A percentile compares a stretch with the other conserved stretches of the same genome.
These are phyloP conservation scores for Salvia hispanica DNA, from an alignment of 257 asterid species.

Conservation along the genomic window DNA sequence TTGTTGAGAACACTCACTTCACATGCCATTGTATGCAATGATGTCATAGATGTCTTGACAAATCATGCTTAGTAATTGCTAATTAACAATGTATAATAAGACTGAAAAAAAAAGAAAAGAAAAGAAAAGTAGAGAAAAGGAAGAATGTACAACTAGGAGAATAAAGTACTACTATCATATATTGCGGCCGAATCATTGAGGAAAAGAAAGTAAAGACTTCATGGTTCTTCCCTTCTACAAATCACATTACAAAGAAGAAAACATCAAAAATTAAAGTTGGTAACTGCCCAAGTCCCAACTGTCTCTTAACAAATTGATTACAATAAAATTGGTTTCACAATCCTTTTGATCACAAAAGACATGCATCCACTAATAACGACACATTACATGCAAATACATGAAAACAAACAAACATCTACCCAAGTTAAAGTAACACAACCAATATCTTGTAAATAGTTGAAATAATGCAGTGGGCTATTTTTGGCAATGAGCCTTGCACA, in stretches of 20 bases:
- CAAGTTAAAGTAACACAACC: neutral
- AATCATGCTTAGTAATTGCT: neutral
- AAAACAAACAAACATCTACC: neutral
- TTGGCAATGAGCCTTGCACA: conserved; percentile 49
- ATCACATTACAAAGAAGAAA: conserved; percentile 5
- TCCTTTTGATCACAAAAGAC: conserved; percentile 14
- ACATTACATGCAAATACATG: conserved; percentile 12
- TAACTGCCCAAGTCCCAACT: neutral
- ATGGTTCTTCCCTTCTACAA: neutral
- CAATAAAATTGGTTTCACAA: neutral
- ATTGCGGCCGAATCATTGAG: neutral
- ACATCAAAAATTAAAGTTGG: conserved; percentile 24
- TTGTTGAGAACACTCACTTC: conserved; percentile 32
- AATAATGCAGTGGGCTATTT: conserved; percentile 17
- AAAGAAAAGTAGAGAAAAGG: too few species aligned
- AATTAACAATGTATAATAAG: too few species aligned
- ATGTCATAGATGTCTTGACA: neutral
- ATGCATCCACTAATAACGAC: neutral
- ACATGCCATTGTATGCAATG: neutral
- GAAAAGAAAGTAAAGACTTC: conserved; percentile 18
- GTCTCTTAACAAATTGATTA: conserved; percentile 15
- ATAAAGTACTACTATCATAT: neutral
- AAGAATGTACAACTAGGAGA: too few species aligned
- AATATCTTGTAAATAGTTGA: neutral
- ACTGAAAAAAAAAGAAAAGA: too few species aligned